Percentiles rank a stretch among this genome's conserved stretches.
Evolutionary conservation across 2,329 filamentous ascomycete genomes (phyloP).

Genomic region (Exophiala xenobiotica): DNA sequence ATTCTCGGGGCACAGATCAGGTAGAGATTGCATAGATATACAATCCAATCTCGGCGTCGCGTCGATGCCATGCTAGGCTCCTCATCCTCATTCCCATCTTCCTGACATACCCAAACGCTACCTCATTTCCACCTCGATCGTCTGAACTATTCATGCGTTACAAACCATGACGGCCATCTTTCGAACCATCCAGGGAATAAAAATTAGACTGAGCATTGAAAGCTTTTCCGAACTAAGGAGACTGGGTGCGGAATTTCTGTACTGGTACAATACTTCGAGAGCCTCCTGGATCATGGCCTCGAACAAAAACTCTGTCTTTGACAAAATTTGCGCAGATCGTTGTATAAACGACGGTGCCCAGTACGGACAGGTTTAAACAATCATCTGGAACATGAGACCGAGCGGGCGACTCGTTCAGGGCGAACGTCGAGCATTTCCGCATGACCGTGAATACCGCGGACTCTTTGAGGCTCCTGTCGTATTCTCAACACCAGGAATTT

Average conservation of each 20-base stretch:
- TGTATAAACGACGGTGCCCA: not conserved
- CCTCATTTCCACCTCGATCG: not conserved
- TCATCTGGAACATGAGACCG: not conserved
- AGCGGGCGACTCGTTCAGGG: not conserved
- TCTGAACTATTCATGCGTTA: not conserved
- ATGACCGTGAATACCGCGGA: no score
- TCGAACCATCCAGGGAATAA: not conserved
- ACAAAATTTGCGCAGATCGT: not conserved
- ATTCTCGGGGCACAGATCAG: conserved; percentile 2
- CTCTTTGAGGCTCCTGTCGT: no score
- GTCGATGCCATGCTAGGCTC: not conserved
- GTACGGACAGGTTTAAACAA: not conserved
- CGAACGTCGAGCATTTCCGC: not conserved
- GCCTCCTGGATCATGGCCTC: not conserved
- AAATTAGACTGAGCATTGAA: no score
- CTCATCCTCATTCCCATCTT: not conserved
- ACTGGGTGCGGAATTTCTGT: not conserved
- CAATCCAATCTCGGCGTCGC: not conserved
- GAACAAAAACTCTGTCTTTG: not conserved
- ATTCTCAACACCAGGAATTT: conserved; percentile 7
- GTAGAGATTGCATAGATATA: not conserved
- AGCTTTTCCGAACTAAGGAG: not conserved
- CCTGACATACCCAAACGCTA: not conserved
- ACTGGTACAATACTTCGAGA: conserved; percentile 6
- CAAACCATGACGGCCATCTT: not conserved